Conservation (phyloP, 2,329 filamentous ascomycete species). For the Phaeosphaeriaceae sp. region DNA sequence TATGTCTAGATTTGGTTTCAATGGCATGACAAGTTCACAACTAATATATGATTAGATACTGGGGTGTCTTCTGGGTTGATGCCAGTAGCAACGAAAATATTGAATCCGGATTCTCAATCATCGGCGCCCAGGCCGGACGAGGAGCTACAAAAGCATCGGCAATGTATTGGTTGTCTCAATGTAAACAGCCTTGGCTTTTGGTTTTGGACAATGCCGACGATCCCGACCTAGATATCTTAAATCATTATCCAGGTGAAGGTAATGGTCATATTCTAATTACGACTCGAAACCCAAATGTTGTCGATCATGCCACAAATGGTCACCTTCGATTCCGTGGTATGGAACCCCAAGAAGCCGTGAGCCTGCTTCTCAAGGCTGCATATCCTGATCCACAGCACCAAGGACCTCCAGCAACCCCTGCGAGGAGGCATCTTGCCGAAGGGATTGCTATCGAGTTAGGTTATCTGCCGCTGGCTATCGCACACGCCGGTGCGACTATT, state of each 20-base stretch:
- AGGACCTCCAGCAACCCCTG: no score
- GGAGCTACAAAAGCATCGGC: conserved; percentile 33
- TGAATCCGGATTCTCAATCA: conserved; percentile 29
- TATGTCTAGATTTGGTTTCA: conserved; percentile 20
- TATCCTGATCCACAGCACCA: conserved; percentile 7
- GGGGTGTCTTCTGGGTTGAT: conserved; percentile 49
- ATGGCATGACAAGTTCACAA: not conserved
- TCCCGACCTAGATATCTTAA: conserved; percentile 15
- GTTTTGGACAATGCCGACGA: conserved; percentile 43
- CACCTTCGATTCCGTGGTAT: conserved; percentile 28
- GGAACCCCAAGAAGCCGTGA: conserved; percentile 26
- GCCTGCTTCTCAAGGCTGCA: conserved; percentile 33
- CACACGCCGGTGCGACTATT: conserved; percentile 35
- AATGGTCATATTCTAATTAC: conserved; percentile 36
- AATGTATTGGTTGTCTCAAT: conserved; percentile 24
- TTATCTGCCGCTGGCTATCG: conserved; percentile 34
- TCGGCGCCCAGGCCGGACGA: conserved; percentile 32
- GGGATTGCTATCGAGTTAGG: conserved; percentile 30
- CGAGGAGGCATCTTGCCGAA: conserved; percentile 1
- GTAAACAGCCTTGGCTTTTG: conserved; percentile 30
- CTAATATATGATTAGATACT: conserved; percentile 27
- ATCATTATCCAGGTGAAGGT: conserved; percentile 31
- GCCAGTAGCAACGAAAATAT: conserved; percentile 32
- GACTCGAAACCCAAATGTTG: conserved; percentile 31
- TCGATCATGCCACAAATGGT: conserved; percentile 22